A percentile compares a stretch with the other conserved stretches of the same genome.
Evolutionary conservation across 495 filamentous ascomycete genomes (phyloP).

Genomic region (Bacidia gigantensis): DNA sequence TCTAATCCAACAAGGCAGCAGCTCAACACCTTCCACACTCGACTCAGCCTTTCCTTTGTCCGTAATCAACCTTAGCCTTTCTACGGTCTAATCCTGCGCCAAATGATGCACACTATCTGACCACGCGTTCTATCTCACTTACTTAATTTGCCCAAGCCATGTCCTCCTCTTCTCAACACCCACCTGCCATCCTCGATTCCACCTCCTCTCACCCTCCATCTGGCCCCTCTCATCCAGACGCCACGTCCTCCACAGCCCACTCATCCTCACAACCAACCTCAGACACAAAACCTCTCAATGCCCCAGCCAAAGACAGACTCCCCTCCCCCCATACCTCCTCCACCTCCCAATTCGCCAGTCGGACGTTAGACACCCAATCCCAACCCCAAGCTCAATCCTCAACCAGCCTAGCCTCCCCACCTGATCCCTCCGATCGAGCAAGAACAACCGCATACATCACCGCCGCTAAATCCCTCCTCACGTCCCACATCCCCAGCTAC

Average conservation of each 20-base stretch:
- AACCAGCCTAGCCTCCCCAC: neutral
- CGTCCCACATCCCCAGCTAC: constrained; percentile 53
- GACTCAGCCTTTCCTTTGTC: no score
- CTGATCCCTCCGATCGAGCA: constrained; percentile 37
- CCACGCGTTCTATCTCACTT: neutral
- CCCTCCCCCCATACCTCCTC: neutral
- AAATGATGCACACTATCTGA: neutral
- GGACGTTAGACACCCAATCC: neutral
- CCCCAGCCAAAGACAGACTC: constrained; percentile 5
- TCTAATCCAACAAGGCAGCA: no score
- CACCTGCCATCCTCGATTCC: neutral
- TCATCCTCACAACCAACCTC: neutral
- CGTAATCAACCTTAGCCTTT: no score
- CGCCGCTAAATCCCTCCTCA: constrained; percentile 76
- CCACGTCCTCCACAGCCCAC: neutral
- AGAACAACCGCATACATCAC: constrained; percentile 65
- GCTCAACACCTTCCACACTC: no score
- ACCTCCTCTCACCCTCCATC: constrained; percentile 2
- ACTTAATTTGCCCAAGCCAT: neutral
- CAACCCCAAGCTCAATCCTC: neutral
- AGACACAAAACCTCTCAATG: neutral
- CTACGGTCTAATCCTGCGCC: neutral
- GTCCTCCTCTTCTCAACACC: neutral
- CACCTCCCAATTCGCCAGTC: constrained; percentile 2
- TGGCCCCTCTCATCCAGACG: neutral